Evolutionary conservation across 2,329 filamentous ascomycete genomes (phyloP), one percentile per base, ranked within the genome.

Genomic region (Orbilia brochopaga): DNA sequence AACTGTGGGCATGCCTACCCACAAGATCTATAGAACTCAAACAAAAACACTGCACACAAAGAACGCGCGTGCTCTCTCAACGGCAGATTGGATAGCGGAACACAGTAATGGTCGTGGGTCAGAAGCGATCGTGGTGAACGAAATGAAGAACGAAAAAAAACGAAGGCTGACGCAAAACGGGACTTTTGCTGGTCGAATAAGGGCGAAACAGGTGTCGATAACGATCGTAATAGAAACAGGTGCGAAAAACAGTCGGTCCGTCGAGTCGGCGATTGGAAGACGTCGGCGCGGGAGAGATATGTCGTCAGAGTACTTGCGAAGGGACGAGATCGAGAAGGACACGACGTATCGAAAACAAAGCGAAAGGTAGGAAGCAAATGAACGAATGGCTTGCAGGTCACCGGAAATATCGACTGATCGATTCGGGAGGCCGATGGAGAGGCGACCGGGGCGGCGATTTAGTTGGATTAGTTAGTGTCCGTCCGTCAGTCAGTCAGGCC

Each of bases 261-360:
- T 7, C 52, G 52, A 62, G 23, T 51, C 37, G 51, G 37, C 32
- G 51, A 52, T 63, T 52, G 57, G 57, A 27, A 54, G 48, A 60
- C 27, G 52, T 60, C 51, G 57, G 57, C 57, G 55, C 50, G 55
- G 32, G 2, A 27, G 52, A 55, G 55, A 24, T 44, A 40, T 48
- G 59, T 70, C 66, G 66, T 70, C 66, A 70, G 63, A 70, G 54
- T 63, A 64, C 66, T 48, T 59, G 66, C 66, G 59, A 63, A 57
- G 52, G 58, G 58, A 69, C 35, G 15, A 62, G 37, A 24, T 8
- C 52, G 56, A 55, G 51, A 57, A 59, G 37, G 35, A 61, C 8
- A 32, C 27, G 19, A 48, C 17, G 15, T 17, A 48, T 48, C 44
- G 44, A 48, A 48, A 23, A 15, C 44, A 19, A 48, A 51, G 15